A percentile compares a stretch with the other conserved stretches of the same genome.
These are phyloP conservation scores for Bipolaris sorokiniana DNA, from an alignment of 2,329 filamentous ascomycete genomes.

Conservation along the genomic window DNA sequence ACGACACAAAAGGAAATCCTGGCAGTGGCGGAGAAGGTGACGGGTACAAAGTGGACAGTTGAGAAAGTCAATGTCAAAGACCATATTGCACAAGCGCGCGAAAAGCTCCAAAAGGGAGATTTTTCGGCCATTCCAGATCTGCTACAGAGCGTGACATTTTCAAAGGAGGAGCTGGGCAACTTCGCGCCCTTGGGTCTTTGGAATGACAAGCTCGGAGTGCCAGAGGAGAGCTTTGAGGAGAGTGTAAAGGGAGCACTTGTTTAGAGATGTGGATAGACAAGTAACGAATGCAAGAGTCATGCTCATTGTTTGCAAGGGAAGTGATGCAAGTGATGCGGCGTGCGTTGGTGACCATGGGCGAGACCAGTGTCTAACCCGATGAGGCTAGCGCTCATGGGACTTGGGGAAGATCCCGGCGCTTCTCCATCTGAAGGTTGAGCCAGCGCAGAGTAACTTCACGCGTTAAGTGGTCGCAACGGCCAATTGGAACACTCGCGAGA, in stretches of 20 bases:
- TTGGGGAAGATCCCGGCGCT: constrained; percentile 20
- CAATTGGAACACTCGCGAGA: constrained; percentile 9
- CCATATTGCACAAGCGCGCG: constrained; percentile 38
- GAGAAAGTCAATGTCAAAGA: constrained; percentile 46
- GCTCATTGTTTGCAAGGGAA: background rate
- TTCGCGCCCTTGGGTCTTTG: constrained; percentile 35
- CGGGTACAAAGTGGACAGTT: constrained; percentile 59
- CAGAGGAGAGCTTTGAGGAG: constrained; percentile 50
- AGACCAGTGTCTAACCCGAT: background rate
- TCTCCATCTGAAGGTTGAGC: constrained; percentile 16
- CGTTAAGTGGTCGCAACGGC: constrained; percentile 16
- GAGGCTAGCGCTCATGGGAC: constrained; percentile 3
- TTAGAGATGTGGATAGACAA: background rate
- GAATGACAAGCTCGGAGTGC: constrained; percentile 52
- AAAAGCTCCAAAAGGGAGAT: constrained; percentile 48
- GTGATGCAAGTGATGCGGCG: background rate
- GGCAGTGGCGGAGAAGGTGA: constrained; percentile 59
- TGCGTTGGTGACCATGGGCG: background rate
- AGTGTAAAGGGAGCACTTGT: constrained; percentile 28
- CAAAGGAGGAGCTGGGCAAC: constrained; percentile 32
- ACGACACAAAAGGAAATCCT: constrained; percentile 65
- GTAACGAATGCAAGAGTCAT: too few relatives aligned
- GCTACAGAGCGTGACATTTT: constrained; percentile 28
- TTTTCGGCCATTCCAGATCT: constrained; percentile 29
- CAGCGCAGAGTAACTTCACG: constrained; percentile 8